Conservation (phyloP, 202 grass and related monocot genomes). For the Digitaria exilis region DNA sequence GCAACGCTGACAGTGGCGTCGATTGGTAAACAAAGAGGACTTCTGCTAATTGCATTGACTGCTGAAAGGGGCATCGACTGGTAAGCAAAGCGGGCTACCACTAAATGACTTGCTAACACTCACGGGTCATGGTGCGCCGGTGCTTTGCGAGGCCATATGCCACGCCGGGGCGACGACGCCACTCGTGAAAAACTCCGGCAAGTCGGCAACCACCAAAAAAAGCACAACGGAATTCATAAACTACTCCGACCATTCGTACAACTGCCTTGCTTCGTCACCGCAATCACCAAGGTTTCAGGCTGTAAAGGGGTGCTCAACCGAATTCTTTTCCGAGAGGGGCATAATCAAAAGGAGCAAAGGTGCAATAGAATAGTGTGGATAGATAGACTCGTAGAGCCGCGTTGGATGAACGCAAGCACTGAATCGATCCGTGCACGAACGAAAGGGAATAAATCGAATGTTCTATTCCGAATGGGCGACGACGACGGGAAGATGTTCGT, state of each 20-base stretch:
- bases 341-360: not conserved
- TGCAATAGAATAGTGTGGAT: not conserved
- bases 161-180: not conserved
- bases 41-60: not conserved
- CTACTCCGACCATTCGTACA: not conserved
- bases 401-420: slow-evolving; percentile 42
- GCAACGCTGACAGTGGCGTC: slow-evolving; percentile 12
- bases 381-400: slow-evolving; percentile 18
- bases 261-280: not conserved
- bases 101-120: not conserved
- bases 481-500: not conserved
- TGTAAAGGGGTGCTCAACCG: slow-evolving; percentile 23
- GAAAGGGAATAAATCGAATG: slow-evolving; percentile 10
- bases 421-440: slow-evolving; percentile 11
- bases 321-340: not conserved
- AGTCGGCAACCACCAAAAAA: not conserved
- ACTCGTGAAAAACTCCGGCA: not conserved
- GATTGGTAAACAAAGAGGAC: slow-evolving; percentile 27
- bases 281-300: not conserved
- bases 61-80: not conserved
- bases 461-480: not conserved
- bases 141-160: slow-evolving; percentile 12
- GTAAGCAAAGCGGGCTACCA: slow-evolving; percentile 17
- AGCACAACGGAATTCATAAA: not conserved
- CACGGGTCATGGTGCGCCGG: not conserved